Evolutionary conservation across 2,329 filamentous ascomycete species (phyloP), one percentile per base, ranked within the genome.

Genomic region (Cercospora sojina): DNA sequence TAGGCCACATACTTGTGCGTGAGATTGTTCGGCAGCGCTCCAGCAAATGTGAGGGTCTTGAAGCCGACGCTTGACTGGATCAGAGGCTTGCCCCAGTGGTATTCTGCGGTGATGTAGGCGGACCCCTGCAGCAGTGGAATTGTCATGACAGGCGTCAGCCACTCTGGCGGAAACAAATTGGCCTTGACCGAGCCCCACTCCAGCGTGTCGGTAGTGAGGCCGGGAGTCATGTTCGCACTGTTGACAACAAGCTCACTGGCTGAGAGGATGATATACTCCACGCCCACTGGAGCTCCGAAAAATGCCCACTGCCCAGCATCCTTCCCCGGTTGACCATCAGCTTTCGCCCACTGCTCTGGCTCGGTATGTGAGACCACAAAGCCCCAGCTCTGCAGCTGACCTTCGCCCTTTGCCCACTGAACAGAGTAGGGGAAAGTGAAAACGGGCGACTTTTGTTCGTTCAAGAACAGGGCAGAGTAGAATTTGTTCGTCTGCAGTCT

Each of bases 51-150:
- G 57, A 97, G 82, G 18, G 84, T 87, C 65, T 84, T 84, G 81
- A 94, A 96, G 67, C 89, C 90, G 1, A 95, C 85, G 1, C 87
- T 88, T 23, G 89, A 90, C 72, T 93, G 88, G 51, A 98, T 84
- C 3, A 89, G 75, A 0, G 94, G 94, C 7, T 87, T 88, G 31
- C 88, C 87, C 57, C 67, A 71, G 62, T 83, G 84, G 78, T 93
- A 98, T 18, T 90, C 78, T 0, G 84, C 93, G 4, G 93, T 97
- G 18, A 97, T 83, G 73, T 93, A 96, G 0, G 87, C 90, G 88
- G 96, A 95, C 10, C 95, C 95, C 75, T 98, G 94, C 0, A 96
- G 88, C 7, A 97, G 76, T 0, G 93, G 93, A 70, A 96, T 92
- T 0, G 87, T 89, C 20, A 98, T 84, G 1, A 85, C 82, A 0